These are phyloP conservation scores for Rhododendron mucronatum DNA, from an alignment of 148 eudicot genomes.

Conservation along the genomic window DNA sequence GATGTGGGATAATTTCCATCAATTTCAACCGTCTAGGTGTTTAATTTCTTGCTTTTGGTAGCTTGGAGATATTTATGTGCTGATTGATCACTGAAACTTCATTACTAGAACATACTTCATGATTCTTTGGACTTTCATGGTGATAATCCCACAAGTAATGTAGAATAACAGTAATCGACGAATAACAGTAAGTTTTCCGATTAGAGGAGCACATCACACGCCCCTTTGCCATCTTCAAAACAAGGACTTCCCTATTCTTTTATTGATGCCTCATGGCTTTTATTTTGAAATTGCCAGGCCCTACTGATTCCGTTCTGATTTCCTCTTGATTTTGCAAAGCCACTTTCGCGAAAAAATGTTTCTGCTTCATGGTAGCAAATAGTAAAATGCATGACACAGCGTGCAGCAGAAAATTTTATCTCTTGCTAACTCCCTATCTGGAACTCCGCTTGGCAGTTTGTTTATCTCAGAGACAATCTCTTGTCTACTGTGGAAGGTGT, in stretches of 20 bases:
- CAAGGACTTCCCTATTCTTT: neutral
- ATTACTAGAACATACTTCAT: neutral
- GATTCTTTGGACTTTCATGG: neutral
- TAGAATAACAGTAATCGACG: neutral
- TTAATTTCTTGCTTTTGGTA: neutral
- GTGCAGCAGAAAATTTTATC: neutral
- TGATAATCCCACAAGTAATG: neutral
- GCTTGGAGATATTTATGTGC: neutral
- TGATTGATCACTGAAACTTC: constrained; percentile 1
- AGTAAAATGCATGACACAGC: neutral
- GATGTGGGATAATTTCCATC: no score
- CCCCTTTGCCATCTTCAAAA: neutral
- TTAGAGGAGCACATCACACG: neutral
- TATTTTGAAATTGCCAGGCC: neutral
- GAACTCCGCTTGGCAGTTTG: constrained; percentile 60
- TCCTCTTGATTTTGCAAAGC: neutral
- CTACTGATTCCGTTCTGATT: neutral
- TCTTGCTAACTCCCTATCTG: constrained; percentile 12
- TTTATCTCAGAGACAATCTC: constrained; percentile 73
- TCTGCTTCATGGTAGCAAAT: neutral
- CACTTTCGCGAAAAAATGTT: neutral
- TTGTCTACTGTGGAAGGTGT: constrained; percentile 14
- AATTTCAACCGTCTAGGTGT: neutral
- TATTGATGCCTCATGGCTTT: neutral
- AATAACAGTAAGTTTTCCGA: neutral